A percentile compares a stretch with the other conserved stretches of the same genome.
These are phyloP conservation scores for Chlorella sp. DNA, from an alignment of 139 green algal genomes.

Conservation along the genomic window DNA sequence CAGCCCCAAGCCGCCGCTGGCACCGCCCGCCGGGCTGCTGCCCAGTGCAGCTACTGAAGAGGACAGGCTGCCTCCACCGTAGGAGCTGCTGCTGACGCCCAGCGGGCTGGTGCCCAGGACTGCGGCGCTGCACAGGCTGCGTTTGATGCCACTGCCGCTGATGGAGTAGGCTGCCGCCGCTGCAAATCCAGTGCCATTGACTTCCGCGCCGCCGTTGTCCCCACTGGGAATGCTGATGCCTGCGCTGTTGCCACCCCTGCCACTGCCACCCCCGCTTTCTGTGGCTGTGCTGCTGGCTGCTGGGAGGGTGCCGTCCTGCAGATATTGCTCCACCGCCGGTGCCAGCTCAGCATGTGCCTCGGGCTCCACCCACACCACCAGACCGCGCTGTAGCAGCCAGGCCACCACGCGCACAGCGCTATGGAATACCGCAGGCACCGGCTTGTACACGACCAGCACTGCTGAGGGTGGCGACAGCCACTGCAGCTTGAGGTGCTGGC, in stretches of 20 bases:
- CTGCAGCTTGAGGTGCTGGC: conserved; percentile 65
- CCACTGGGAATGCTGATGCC: background rate
- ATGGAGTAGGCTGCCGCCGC: no score
- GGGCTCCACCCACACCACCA: conserved; percentile 62
- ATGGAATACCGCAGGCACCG: conserved; percentile 40
- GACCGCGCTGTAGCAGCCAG: conserved; percentile 53
- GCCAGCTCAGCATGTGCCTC: conserved; percentile 39
- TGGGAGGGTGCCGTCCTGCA: background rate
- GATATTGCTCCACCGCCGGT: background rate
- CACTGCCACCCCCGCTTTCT: background rate
- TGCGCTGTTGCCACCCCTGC: background rate
- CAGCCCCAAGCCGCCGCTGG: no score
- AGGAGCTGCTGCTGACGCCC: no score
- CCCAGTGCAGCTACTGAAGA: no score
- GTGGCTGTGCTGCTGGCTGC: background rate
- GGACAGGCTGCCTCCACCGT: no score
- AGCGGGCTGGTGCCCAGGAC: no score
- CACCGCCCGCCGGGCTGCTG: background rate
- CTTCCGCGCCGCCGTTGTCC: no score
- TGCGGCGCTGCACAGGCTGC: no score
- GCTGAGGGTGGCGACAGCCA: conserved; percentile 60
- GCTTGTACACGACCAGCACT: conserved; percentile 65
- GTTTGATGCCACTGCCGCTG: no score
- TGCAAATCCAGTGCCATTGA: no score
- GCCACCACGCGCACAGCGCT: conserved; percentile 43